These are phyloP conservation scores for Hygrophorus pudorinus DNA, from an alignment of 768 basidiomycete genomes.

Conservation along the genomic window DNA sequence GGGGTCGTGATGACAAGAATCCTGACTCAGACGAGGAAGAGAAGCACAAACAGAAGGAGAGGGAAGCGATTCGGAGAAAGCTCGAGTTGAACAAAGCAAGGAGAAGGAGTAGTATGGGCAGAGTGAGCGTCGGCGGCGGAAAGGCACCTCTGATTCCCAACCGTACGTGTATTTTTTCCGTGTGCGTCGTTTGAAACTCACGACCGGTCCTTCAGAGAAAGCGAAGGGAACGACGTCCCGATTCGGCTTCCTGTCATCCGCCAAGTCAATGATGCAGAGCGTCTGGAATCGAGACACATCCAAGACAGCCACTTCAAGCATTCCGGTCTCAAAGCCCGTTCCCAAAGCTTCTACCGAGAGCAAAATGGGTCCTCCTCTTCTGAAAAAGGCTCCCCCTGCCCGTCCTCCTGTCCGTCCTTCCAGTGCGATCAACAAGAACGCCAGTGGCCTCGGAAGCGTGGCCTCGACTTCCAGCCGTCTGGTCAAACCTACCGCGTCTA, in stretches of 20 bases:
- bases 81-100: conserved; percentile 58
- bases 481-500: conserved; percentile 5
- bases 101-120: conserved; percentile 58
- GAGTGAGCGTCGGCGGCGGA: conserved; percentile 30
- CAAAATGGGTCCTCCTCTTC: conserved; percentile 4
- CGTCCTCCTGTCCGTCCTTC: conserved; percentile 1
- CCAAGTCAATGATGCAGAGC: conserved; percentile 61
- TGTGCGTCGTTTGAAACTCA: conserved; percentile 1
- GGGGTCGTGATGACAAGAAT: conserved; percentile 18
- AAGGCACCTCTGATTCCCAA: conserved; percentile 20
- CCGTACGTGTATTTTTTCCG: conserved; percentile 22
- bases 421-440: not conserved
- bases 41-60: conserved; percentile 38
- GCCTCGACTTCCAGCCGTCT: not conserved
- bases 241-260: conserved; percentile 63
- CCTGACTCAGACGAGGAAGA: conserved; percentile 23
- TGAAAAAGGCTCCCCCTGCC: conserved; percentile 1
- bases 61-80: conserved; percentile 51
- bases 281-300: conserved; percentile 55
- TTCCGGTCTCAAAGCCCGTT: conserved; percentile 17
- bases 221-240: conserved; percentile 40
- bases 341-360: conserved; percentile 5
- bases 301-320: conserved; percentile 16
- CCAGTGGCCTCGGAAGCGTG: not conserved
- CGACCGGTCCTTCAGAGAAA: conserved; percentile 21